Percentiles rank a stretch among this genome's conserved stretches.
Evolutionary conservation across 148 eudicot species (phyloP).

Genomic region (Amaranthus palmeri): DNA sequence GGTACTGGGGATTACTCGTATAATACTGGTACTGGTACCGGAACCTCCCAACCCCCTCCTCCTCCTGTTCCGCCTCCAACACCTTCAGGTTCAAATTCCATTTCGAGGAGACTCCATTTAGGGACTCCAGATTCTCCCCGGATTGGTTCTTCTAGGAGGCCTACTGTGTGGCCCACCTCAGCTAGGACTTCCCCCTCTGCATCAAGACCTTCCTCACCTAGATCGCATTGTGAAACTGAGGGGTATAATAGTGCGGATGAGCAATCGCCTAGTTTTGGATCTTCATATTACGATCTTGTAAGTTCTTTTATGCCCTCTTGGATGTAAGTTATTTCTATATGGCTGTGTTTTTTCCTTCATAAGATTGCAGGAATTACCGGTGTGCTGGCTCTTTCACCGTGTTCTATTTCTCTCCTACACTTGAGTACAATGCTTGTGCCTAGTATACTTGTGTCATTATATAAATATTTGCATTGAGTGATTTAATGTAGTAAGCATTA

Average conservation of each 20-base stretch:
- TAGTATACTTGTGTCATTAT: too few species aligned
- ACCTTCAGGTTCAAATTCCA: constrained; percentile 47
- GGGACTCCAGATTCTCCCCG: constrained; percentile 51
- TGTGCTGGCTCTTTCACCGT: background rate
- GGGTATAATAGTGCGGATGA: constrained; percentile 99
- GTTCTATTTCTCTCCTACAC: background rate
- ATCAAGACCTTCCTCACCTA: constrained; percentile 88
- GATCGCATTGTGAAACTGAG: constrained; percentile 80
- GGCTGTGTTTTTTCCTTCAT: background rate
- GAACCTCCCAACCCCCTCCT: constrained; percentile 75
- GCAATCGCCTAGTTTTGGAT: constrained; percentile 62
- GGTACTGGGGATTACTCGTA: constrained; percentile 14
- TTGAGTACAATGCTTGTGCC: too few species aligned
- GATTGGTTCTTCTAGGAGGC: constrained; percentile 72
- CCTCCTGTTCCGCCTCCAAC: constrained; percentile 93
- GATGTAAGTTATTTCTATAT: background rate
- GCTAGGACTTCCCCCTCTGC: constrained; percentile 74
- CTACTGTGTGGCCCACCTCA: constrained; percentile 58
- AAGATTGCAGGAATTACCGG: background rate
- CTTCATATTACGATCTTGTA: constrained; percentile 72
- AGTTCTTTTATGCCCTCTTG: constrained; percentile 30
- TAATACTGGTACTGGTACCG: constrained; percentile 8
- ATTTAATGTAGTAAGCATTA: too few species aligned
- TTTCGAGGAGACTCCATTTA: constrained; percentile 38
- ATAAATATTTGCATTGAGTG: too few species aligned